phyloP scores from a whole-genome alignment of 1,284 basidiomycete genomes.

The Phellopilus nigrolimitatus region DNA sequence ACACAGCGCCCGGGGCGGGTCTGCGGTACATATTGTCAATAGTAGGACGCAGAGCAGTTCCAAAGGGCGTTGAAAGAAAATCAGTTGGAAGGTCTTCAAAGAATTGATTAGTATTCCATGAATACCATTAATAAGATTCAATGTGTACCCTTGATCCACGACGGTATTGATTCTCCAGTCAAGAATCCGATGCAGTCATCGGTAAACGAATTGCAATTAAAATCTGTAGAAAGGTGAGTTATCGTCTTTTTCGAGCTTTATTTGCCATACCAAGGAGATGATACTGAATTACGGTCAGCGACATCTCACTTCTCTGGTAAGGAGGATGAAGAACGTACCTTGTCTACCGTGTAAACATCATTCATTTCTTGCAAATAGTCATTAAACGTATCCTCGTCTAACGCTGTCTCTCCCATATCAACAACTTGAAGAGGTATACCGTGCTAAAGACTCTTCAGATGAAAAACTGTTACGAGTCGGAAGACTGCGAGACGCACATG shows the following conservation, averaged over 20 bases:
- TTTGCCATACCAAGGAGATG: conserved; percentile 69
- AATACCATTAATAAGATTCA: not conserved
- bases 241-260: not conserved
- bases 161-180: conserved; percentile 73
- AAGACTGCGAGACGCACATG: conserved; percentile 48
- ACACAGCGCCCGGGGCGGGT: conserved; percentile 40
- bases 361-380: conserved; percentile 77
- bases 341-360: conserved; percentile 80
- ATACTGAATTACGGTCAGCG: conserved; percentile 51
- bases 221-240: conserved; percentile 45
- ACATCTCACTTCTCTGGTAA: conserved; percentile 11
- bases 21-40: conserved; percentile 84
- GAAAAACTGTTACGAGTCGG: not conserved
- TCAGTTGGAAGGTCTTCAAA: conserved; percentile 75
- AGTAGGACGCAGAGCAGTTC: conserved; percentile 78
- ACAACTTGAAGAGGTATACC: conserved; percentile 72
- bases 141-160: conserved; percentile 65
- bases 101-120: not conserved
- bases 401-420: conserved; percentile 76
- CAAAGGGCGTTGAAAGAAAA: conserved; percentile 88
- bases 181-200: conserved; percentile 83
- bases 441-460: conserved; percentile 47
- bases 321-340: conserved; percentile 44
- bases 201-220: conserved; percentile 90
- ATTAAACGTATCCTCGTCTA: conserved; percentile 80